Evolutionary conservation across 2,329 filamentous ascomycete genomes (phyloP).

Genomic region (Penicillium sp.): DNA sequence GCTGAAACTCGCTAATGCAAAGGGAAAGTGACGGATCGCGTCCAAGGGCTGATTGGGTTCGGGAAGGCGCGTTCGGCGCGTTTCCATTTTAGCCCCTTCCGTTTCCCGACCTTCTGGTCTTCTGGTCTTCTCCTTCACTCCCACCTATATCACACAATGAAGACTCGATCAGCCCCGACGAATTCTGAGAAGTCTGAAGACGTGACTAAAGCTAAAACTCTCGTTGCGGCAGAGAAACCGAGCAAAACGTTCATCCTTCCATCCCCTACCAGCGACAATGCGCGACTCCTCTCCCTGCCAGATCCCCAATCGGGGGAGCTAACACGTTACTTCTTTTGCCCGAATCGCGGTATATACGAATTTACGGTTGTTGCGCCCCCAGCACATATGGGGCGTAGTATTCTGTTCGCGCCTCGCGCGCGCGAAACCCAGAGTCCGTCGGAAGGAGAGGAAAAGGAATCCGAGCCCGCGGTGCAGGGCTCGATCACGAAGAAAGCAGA

Average conservation of each 20-base stretch:
- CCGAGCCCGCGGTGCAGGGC: constrained; percentile 26
- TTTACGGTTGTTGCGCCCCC: constrained; percentile 51
- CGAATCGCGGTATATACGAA: constrained; percentile 51
- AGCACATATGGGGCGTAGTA: constrained; percentile 45
- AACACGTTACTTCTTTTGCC: constrained; percentile 52
- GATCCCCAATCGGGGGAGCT: constrained; percentile 45
- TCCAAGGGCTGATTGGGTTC: constrained; percentile 19
- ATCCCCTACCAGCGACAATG: constrained; percentile 42
- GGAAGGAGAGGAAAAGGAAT: constrained; percentile 13
- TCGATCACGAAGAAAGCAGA: constrained; percentile 60
- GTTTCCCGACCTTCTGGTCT: constrained; percentile 4
- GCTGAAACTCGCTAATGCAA: constrained; percentile 8
- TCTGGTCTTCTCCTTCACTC: constrained; percentile 6
- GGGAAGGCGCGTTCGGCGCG: constrained; percentile 19
- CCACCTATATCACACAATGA: constrained; percentile 14
- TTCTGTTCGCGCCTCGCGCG: constrained; percentile 41
- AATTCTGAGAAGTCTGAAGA: constrained; percentile 12
- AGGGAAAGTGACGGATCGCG: constrained; percentile 17
- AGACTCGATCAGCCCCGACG: constrained; percentile 23
- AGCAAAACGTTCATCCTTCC: constrained; percentile 52
- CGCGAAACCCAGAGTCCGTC: constrained; percentile 5
- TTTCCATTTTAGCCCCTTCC: constrained; percentile 9
- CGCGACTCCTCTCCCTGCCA: constrained; percentile 49
- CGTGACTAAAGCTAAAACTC: constrained; percentile 16
- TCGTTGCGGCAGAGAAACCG: constrained; percentile 23